Conservation (phyloP, 148 eudicot genomes). For the Polygonum aviculare region DNA sequence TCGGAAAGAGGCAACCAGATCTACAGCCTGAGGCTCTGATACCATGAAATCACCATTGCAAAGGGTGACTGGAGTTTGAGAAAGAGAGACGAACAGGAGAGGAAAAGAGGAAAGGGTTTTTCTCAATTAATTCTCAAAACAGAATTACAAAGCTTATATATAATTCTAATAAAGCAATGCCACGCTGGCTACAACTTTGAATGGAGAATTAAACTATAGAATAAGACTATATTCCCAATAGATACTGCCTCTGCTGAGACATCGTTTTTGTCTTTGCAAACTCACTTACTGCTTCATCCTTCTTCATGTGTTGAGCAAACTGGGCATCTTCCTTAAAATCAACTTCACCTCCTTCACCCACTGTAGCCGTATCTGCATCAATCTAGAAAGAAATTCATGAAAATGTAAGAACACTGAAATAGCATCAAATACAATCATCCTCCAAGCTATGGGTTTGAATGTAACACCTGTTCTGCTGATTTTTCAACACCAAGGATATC, state of each 20-base stretch:
- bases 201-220: too few relatives aligned
- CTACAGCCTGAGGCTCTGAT: too few relatives aligned
- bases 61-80: too few relatives aligned
- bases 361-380: slow-evolving; percentile 91
- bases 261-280: slow-evolving; percentile 78
- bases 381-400: slow-evolving; percentile 34
- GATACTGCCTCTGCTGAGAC: slow-evolving; percentile 87
- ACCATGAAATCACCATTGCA: too few relatives aligned
- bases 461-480: slow-evolving; percentile 78
- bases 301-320: slow-evolving; percentile 85
- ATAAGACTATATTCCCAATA: too few relatives aligned
- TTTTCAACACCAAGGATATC: slow-evolving; percentile 97
- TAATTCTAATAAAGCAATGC: too few relatives aligned
- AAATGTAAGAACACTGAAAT: background rate
- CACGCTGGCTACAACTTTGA: too few relatives aligned
- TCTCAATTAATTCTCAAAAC: too few relatives aligned
- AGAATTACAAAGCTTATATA: too few relatives aligned
- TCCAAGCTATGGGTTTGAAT: background rate
- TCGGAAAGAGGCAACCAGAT: too few relatives aligned
- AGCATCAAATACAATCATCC: background rate
- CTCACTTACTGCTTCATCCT: slow-evolving; percentile 88
- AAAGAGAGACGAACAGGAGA: too few relatives aligned
- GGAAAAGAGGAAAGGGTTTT: too few relatives aligned
- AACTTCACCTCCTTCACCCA: slow-evolving; percentile 92
- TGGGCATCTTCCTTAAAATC: slow-evolving; percentile 90